Conservation (phyloP, 169 alveolate species). For the Theileria orientalis region DNA sequence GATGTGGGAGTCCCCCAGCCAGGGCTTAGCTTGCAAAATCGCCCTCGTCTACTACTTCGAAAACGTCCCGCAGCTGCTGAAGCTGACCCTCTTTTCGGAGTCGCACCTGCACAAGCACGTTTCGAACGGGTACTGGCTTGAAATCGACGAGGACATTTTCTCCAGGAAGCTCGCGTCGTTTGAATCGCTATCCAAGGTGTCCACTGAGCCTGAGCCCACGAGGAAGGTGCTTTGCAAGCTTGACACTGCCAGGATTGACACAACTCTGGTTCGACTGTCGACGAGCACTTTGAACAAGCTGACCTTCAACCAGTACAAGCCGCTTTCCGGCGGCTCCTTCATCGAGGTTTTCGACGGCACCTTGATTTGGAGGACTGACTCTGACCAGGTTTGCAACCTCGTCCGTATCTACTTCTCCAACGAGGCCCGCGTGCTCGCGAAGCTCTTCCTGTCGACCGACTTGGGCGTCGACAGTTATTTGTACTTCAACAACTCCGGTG, state of each 20-base stretch:
- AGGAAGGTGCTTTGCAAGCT: not conserved
- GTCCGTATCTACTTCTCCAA: not conserved
- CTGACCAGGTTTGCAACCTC: not conserved
- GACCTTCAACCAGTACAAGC: conserved; percentile 8
- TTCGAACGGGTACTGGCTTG: conserved; percentile 14
- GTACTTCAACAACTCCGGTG: not conserved
- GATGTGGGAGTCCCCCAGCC: conserved; percentile 11
- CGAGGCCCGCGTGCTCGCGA: not conserved
- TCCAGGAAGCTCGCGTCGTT: conserved; percentile 5
- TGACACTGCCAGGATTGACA: conserved; percentile 1
- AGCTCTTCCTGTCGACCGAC: not conserved
- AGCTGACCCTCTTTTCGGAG: not conserved
- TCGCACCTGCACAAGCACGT: not conserved
- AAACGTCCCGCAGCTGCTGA: not conserved
- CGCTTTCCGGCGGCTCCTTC: not conserved
- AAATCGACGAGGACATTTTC: conserved; percentile 6
- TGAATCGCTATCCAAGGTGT: not conserved
- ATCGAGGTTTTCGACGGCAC: conserved; percentile 8
- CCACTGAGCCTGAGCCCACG: not conserved
- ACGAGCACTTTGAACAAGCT: not conserved
- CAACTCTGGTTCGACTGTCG: not conserved
- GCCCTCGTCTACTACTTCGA: conserved; percentile 5
- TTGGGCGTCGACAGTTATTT: conserved; percentile 1
- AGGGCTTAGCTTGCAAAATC: conserved; percentile 2
- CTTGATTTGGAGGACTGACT: conserved; percentile 6